Evolutionary conservation across 495 filamentous ascomycete species (phyloP).

Genomic region (Pseudevernia furfuracea): DNA sequence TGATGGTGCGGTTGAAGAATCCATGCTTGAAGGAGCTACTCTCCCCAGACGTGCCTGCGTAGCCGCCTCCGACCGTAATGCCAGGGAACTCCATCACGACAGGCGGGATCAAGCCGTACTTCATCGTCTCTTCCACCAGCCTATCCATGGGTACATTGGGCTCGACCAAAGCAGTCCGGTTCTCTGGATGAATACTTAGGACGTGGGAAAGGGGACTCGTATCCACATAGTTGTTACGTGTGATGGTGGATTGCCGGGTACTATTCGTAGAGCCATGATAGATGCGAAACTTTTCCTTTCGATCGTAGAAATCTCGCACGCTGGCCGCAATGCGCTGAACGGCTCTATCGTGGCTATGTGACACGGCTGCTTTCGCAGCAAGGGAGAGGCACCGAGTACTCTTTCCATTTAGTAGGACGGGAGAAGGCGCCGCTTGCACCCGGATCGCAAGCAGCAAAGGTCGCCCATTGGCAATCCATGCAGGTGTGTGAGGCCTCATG

Average conservation of each 20-base stretch:
- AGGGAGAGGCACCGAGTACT: background rate
- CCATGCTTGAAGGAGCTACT: slow-evolving; percentile 50
- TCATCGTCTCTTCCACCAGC: slow-evolving; percentile 38
- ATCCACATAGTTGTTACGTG: slow-evolving; percentile 46
- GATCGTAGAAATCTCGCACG: slow-evolving; percentile 50
- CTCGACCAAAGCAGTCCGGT: slow-evolving; percentile 42
- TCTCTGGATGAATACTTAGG: slow-evolving; percentile 41
- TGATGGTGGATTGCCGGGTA: slow-evolving; percentile 46
- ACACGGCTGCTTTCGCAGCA: background rate
- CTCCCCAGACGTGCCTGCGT: slow-evolving; percentile 48
- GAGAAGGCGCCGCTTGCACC: background rate
- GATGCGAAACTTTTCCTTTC: slow-evolving; percentile 61
- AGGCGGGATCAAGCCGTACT: slow-evolving; percentile 40
- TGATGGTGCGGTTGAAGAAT: slow-evolving; percentile 47
- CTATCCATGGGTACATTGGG: slow-evolving; percentile 48
- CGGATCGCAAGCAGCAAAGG: background rate
- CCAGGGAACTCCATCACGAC: slow-evolving; percentile 55
- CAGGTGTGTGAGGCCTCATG: background rate
- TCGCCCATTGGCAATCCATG: background rate
- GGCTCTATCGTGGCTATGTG: slow-evolving; percentile 35
- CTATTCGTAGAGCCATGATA: slow-evolving; percentile 72
- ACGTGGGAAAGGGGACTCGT: slow-evolving; percentile 47
- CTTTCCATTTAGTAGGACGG: background rate
- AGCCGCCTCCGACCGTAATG: slow-evolving; percentile 51
- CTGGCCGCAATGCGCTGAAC: slow-evolving; percentile 40